phyloP scores from a whole-genome alignment of 495 filamentous ascomycete species.

The Aspergillus sclerotioniger region DNA sequence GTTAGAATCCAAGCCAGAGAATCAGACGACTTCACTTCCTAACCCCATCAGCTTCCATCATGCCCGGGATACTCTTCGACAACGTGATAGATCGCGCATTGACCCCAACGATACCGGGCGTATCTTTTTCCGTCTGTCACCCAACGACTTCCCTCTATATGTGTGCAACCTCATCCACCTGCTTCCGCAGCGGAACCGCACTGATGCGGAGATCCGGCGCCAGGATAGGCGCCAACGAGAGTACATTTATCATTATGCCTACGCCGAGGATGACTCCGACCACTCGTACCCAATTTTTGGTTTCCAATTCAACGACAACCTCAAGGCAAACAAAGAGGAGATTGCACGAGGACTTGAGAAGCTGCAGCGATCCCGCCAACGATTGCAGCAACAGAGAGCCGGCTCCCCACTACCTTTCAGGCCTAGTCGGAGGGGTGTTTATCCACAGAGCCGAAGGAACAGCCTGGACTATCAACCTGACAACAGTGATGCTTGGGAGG shows the following conservation, averaged over 20 bases:
- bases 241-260: background rate
- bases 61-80: background rate
- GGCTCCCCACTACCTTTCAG: background rate
- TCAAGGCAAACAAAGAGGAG: background rate
- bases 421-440: background rate
- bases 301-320: background rate
- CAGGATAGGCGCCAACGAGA: background rate
- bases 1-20: background rate
- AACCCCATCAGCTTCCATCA: background rate
- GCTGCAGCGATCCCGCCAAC: background rate
- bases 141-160: background rate
- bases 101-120: background rate
- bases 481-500: background rate
- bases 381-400: background rate
- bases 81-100: background rate
- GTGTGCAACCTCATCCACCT: slow-evolving; percentile 1
- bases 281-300: background rate
- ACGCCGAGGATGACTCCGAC: background rate
- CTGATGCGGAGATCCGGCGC: slow-evolving; percentile 2
- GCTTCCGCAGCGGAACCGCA: background rate
- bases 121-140: slow-evolving; percentile 1
- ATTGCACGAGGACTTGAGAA: background rate
- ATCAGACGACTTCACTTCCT: background rate
- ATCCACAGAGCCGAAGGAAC: background rate
- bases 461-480: background rate